Percentiles rank a stretch among this genome's conserved stretches.
Evolutionary conservation across 371 early-diverging fungal genomes (phyloP).

Genomic region (Modicella reniformis): DNA sequence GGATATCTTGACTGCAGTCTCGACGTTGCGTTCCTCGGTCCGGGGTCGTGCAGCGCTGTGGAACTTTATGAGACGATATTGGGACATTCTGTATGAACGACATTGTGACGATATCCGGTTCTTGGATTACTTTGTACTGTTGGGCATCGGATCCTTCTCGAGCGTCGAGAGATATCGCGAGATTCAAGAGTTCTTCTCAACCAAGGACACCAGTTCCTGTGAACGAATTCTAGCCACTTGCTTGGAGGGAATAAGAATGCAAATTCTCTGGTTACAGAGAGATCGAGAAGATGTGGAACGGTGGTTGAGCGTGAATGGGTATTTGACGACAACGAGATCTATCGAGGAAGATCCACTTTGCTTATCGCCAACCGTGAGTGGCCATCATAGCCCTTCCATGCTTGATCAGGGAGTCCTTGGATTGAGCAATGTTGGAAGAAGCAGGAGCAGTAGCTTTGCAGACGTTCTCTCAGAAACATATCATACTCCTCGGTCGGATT

Average conservation of each 20-base stretch:
- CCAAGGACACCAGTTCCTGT: slow-evolving; percentile 78
- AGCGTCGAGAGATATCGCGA: slow-evolving; percentile 72
- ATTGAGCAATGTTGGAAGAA: slow-evolving; percentile 2
- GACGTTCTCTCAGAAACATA: slow-evolving; percentile 21
- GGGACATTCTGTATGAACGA: slow-evolving; percentile 58
- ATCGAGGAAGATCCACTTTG: slow-evolving; percentile 1
- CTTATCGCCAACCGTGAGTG: background rate
- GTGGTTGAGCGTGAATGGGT: slow-evolving; percentile 67
- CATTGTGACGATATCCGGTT: slow-evolving; percentile 78
- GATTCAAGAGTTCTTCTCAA: slow-evolving; percentile 78
- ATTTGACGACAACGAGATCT: slow-evolving; percentile 19
- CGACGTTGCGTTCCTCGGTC: slow-evolving; percentile 42
- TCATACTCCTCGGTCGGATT: slow-evolving; percentile 10
- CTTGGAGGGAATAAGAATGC: slow-evolving; percentile 83
- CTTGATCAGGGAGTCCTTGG: background rate
- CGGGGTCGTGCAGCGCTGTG: slow-evolving; percentile 42
- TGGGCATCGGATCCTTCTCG: slow-evolving; percentile 75
- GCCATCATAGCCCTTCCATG: background rate
- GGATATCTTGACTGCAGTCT: slow-evolving; percentile 67
- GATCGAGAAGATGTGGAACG: slow-evolving; percentile 76
- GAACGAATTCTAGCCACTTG: slow-evolving; percentile 83
- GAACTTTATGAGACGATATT: slow-evolving; percentile 49
- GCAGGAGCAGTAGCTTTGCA: slow-evolving; percentile 24
- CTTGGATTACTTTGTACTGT: slow-evolving; percentile 78
- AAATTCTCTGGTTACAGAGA: slow-evolving; percentile 82